Evolutionary conservation across 768 basidiomycete genomes (phyloP), one percentile per base, ranked within the genome.

Genomic region (Suillus plorans): DNA sequence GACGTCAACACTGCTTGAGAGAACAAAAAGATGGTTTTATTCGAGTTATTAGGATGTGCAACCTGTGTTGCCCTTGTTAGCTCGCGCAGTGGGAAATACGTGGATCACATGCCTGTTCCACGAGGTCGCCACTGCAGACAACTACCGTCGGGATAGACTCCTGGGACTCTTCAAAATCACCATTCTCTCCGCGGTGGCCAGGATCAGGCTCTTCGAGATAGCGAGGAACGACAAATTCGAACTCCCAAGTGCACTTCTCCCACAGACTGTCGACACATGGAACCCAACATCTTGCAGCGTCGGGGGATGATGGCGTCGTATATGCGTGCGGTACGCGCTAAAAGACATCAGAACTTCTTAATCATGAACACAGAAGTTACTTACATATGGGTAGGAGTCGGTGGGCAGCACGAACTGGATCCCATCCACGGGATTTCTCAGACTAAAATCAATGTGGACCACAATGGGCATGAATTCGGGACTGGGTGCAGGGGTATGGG

Each of bases 191-290:
- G 13, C 79, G 81, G 18, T 65, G 72, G 9, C 44, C 59, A 60
- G 68, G 64, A 52, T 76, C 76, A 10, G 67, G 67, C 66, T 91
- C 91, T 73, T 94, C 89, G 16, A 93, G 79, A 71, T 87, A 89
- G 68, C 89, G 83, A 59, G 96, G 95, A 41, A 97, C 96, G 60
- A 97, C 87, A 75, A 97, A 94, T 76, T 98, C 94, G 64, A 99
- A 91, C 72, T 99, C 97, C 97, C 97, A 99, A 8, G 97, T 96
- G 70, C 93, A 97, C 70, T 94, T 90, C 77, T 97, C 96, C 93
- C 95, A 97, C 25, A 95, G 77, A 70, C 87, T 92, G 76, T 99
- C 97, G 22, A 98, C 77, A 71, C 97, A 99, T 16, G 97, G 97
- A n/a, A 98, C 89, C 97, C 97, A 99, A 70, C 94, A 95, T 71